Evolutionary conservation across 495 filamentous ascomycete genomes (phyloP).

Genomic region (Filosporella fistucella): DNA sequence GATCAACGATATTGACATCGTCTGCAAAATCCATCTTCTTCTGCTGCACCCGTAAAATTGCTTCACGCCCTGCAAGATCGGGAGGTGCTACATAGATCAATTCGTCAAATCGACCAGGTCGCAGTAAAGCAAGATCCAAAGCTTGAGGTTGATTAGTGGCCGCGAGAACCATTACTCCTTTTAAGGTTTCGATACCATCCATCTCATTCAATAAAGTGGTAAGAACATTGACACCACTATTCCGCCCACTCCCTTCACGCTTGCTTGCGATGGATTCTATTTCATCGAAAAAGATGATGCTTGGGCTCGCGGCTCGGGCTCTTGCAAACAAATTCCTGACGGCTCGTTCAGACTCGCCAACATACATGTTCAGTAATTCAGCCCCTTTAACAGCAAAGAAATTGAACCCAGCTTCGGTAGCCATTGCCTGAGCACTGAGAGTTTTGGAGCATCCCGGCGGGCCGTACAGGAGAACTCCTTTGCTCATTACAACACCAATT

Average conservation of each 20-base stretch:
- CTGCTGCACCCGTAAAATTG: constrained; percentile 69
- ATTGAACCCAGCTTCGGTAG: constrained; percentile 86
- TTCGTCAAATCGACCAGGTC: constrained; percentile 83
- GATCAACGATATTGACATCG: constrained; percentile 59
- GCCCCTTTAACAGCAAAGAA: constrained; percentile 97
- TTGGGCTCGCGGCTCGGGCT: constrained; percentile 79
- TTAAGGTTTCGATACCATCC: constrained; percentile 86
- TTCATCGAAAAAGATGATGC: constrained; percentile 98
- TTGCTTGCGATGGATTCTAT: constrained; percentile 89
- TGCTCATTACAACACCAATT: constrained; percentile 61
- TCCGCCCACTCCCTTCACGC: constrained; percentile 45
- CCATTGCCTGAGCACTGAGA: constrained; percentile 85
- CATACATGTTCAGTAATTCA: constrained; percentile 95
- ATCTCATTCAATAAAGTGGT: constrained; percentile 93
- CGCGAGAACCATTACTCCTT: constrained; percentile 84
- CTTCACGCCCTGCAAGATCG: constrained; percentile 64
- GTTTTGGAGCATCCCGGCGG: constrained; percentile 97
- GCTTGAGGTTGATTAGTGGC: constrained; percentile 90
- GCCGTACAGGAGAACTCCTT: constrained; percentile 88
- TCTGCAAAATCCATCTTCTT: constrained; percentile 53
- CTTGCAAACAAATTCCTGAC: constrained; percentile 85
- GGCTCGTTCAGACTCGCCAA: constrained; percentile 90
- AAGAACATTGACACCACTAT: constrained; percentile 70
- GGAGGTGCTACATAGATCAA: constrained; percentile 90
- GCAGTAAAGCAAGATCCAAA: constrained; percentile 81